Evolutionary conservation across 129 eudicot species (phyloP).

Genomic region (Logfia minima): DNA sequence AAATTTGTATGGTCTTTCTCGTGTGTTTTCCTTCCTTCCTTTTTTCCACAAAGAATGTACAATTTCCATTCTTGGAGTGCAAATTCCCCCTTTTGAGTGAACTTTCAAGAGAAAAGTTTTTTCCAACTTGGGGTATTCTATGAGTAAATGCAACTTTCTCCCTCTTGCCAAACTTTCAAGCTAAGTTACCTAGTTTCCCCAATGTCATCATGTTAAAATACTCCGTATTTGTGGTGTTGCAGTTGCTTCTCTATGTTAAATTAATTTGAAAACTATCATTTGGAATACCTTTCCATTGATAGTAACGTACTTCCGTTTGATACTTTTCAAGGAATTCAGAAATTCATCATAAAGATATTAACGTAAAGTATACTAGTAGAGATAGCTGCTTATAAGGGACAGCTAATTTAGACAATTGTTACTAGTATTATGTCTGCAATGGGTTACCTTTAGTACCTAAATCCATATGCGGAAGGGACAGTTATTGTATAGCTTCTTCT

Average conservation of each 20-base stretch:
- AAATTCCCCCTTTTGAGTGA: background rate
- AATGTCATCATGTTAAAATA: background rate
- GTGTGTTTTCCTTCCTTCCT: background rate
- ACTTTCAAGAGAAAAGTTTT: background rate
- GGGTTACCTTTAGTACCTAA: background rate
- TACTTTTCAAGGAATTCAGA: background rate
- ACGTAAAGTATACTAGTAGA: background rate
- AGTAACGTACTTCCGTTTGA: background rate
- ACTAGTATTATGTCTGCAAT: background rate
- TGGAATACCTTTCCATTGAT: background rate
- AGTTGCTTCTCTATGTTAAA: background rate
- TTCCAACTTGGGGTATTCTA: background rate
- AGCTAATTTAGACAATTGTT: background rate
- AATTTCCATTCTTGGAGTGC: background rate
- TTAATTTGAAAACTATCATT: background rate
- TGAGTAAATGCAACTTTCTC: background rate
- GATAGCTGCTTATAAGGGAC: background rate
- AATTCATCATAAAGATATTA: constrained; percentile 4
- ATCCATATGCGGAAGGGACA: background rate
- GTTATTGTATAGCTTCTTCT: background rate
- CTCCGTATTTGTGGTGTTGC: background rate
- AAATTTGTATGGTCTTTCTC: background rate
- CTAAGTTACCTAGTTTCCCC: constrained; percentile 23
- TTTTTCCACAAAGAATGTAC: background rate
- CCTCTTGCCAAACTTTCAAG: constrained; percentile 6